phyloP scores from a whole-genome alignment of 2,329 filamentous ascomycete species.

The Alternaria metachromatica region DNA sequence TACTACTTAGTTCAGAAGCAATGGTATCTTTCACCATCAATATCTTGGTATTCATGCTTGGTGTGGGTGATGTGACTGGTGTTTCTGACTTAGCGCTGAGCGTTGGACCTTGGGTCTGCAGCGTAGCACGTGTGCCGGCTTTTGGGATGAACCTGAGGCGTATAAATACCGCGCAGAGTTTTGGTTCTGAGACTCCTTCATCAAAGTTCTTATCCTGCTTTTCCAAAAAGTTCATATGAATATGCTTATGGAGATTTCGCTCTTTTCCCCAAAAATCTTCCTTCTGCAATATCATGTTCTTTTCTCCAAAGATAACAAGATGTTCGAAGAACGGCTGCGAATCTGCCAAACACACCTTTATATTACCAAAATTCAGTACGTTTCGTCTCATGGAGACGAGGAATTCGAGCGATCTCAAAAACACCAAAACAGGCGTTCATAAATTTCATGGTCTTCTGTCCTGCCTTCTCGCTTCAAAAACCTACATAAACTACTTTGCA shows the following conservation, averaged over 20 bases:
- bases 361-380: accelerated
- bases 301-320: too few relatives aligned
- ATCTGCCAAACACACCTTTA: not conserved
- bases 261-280: too few relatives aligned
- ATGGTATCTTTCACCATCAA: not conserved
- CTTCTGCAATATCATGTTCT: too few relatives aligned
- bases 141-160: not conserved
- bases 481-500: not conserved
- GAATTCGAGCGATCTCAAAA: not conserved
- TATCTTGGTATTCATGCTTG: not conserved
- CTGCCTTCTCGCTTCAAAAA: not conserved
- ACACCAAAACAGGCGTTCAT: too few relatives aligned
- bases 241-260: too few relatives aligned
- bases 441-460: not conserved
- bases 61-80: not conserved
- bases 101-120: not conserved
- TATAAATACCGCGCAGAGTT: not conserved
- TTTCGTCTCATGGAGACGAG: not conserved
- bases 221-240: too few relatives aligned
- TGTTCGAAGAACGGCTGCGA: too few relatives aligned
- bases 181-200: not conserved
- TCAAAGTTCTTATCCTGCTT: not conserved
- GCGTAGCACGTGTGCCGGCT: not conserved
- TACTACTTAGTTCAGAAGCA: not conserved
- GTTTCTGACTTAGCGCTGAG: too few relatives aligned